Percentiles rank a stretch among this genome's conserved stretches.
phyloP scores from a whole-genome alignment of 2,329 filamentous ascomycete species.

The Colletotrichum noveboracense region DNA sequence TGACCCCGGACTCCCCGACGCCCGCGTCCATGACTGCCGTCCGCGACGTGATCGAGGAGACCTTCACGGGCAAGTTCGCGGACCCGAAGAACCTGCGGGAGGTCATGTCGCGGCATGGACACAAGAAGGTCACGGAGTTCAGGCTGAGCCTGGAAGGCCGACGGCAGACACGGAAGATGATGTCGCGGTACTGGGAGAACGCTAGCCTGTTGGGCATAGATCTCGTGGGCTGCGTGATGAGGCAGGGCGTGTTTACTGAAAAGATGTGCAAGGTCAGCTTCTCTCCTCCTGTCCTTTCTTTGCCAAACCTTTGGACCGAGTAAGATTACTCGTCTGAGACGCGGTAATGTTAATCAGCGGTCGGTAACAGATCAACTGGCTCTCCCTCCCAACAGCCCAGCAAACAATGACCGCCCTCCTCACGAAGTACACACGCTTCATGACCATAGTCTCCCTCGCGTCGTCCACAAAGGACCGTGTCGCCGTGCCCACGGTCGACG shows the following conservation, averaged over 20 bases:
- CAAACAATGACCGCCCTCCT: conserved; percentile 66
- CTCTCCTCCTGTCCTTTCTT: fast-evolving
- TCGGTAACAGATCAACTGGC: conserved; percentile 63
- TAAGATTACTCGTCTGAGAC: background rate
- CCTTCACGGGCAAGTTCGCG: conserved; percentile 19
- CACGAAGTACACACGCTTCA: conserved; percentile 65
- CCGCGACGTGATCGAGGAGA: conserved; percentile 3
- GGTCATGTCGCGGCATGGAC: background rate
- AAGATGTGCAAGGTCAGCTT: conserved; percentile 27
- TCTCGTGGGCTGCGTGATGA: conserved; percentile 44
- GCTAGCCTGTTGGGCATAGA: conserved; percentile 40
- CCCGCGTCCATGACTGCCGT: conserved; percentile 8
- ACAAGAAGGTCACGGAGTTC: conserved; percentile 2
- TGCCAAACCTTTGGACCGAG: background rate
- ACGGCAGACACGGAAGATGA: conserved; percentile 41
- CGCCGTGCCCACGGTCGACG: conserved; percentile 70
- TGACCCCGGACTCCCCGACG: background rate
- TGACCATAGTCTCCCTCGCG: conserved; percentile 55
- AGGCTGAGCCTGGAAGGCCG: conserved; percentile 26
- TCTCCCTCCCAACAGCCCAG: conserved; percentile 66
- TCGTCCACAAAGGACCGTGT: conserved; percentile 37
- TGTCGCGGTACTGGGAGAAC: conserved; percentile 48
- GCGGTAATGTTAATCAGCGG: fast-evolving
- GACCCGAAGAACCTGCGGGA: conserved; percentile 2
- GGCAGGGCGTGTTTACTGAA: conserved; percentile 45